A percentile compares a stretch with the other conserved stretches of the same genome.
These are phyloP conservation scores for Apiospora koreana DNA, from an alignment of 2,329 filamentous ascomycete genomes.

Conservation along the genomic window DNA sequence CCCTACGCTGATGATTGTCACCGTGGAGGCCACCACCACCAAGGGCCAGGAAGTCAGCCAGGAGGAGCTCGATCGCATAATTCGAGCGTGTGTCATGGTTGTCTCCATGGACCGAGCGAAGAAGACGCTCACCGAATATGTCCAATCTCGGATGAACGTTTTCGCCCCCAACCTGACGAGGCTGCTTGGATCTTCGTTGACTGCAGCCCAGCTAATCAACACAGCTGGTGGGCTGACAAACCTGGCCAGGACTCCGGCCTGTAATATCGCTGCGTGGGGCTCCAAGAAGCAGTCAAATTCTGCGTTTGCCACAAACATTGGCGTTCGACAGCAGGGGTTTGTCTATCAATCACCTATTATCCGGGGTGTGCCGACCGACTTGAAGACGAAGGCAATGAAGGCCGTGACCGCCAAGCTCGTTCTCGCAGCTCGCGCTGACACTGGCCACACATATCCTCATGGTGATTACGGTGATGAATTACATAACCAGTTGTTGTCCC, in stretches of 20 bases:
- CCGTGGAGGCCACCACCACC: constrained; percentile 89
- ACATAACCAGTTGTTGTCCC: constrained; percentile 78
- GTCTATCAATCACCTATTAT: constrained; percentile 92
- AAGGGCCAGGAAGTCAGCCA: constrained; percentile 75
- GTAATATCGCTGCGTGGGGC: constrained; percentile 88
- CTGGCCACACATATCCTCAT: constrained; percentile 77
- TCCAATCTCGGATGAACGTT: constrained; percentile 93
- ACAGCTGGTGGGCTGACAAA: constrained; percentile 86
- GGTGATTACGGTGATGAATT: constrained; percentile 83
- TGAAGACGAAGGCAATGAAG: constrained; percentile 91
- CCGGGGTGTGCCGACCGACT: constrained; percentile 77
- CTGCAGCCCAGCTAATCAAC: constrained; percentile 95
- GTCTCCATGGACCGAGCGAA: constrained; percentile 88
- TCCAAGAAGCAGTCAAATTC: constrained; percentile 75
- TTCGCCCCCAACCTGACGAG: constrained; percentile 94
- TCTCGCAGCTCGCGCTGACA: constrained; percentile 88
- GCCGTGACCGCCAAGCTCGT: constrained; percentile 93
- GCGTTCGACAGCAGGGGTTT: constrained; percentile 88
- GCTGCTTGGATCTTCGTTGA: constrained; percentile 80
- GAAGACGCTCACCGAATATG: constrained; percentile 84
- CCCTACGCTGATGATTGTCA: constrained; percentile 92
- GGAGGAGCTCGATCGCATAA: constrained; percentile 73
- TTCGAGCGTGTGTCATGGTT: constrained; percentile 82
- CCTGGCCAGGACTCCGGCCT: constrained; percentile 88
- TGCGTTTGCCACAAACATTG: constrained; percentile 90